These are phyloP conservation scores for Epichloe glyceriae DNA, from an alignment of 2,329 filamentous ascomycete species.

Conservation along the genomic window DNA sequence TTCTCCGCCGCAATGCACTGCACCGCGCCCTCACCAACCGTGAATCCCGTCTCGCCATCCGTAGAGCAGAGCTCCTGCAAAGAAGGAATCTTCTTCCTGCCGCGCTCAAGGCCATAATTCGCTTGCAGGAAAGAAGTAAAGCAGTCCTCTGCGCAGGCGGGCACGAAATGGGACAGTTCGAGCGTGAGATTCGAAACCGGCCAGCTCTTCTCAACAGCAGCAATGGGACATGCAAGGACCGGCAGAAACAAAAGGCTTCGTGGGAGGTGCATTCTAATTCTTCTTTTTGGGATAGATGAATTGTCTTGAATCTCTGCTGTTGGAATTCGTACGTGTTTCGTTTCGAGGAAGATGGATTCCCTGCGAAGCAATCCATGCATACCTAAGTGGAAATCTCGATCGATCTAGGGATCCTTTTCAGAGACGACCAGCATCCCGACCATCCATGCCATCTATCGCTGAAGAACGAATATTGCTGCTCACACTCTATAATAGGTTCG, in stretches of 20 bases:
- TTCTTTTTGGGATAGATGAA: neutral
- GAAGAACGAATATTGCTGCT: neutral
- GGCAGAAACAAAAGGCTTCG: slow-evolving; percentile 13
- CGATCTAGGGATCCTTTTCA: slow-evolving; percentile 3
- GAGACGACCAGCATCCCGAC: slow-evolving; percentile 8
- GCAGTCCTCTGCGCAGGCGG: slow-evolving; percentile 47
- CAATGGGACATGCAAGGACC: slow-evolving; percentile 17
- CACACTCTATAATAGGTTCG: neutral
- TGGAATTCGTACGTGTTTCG: neutral
- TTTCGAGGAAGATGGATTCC: neutral
- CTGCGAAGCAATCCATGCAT: neutral
- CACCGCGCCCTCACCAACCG: slow-evolving; percentile 57
- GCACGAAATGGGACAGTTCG: slow-evolving; percentile 33
- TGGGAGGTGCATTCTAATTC: slow-evolving; percentile 24
- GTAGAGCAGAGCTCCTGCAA: slow-evolving; percentile 52
- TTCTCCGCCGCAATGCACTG: slow-evolving; percentile 49
- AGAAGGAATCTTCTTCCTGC: slow-evolving; percentile 34
- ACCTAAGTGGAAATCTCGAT: slow-evolving; percentile 9
- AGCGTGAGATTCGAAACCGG: slow-evolving; percentile 15
- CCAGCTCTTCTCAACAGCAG: slow-evolving; percentile 15
- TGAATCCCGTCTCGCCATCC: slow-evolving; percentile 47
- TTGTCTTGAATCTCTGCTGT: too few relatives aligned
- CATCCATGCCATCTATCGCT: neutral
- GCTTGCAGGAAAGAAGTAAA: slow-evolving; percentile 48
- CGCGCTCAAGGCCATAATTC: slow-evolving; percentile 40